Conservation (phyloP, 2,329 filamentous ascomycete genomes). For the Byssoonygena ceratinophila region DNA sequence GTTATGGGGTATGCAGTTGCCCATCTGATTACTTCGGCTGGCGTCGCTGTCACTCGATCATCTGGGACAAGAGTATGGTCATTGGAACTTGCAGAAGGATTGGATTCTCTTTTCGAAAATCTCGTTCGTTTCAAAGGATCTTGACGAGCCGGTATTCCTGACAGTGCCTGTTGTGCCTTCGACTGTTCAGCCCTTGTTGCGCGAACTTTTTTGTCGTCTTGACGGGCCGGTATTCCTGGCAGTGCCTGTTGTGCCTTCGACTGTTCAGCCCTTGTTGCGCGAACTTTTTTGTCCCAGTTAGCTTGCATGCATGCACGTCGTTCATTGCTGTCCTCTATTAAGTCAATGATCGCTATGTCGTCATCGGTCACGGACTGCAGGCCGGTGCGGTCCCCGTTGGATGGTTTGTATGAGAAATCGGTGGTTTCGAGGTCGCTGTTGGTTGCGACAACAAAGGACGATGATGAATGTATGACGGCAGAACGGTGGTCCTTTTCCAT, state of each 20-base stretch:
- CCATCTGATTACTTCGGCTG: slow-evolving; percentile 38
- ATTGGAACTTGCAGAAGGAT: not conserved
- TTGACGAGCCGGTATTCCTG: not conserved
- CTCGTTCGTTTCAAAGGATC: slow-evolving; percentile 18
- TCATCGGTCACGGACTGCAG: slow-evolving; percentile 17
- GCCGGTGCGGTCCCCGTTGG: slow-evolving; percentile 18
- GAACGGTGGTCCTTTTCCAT: slow-evolving; percentile 48
- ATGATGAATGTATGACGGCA: slow-evolving; percentile 37
- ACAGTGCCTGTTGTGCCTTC: no score
- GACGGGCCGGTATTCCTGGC: no score
- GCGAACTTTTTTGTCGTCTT: slow-evolving; percentile 20
- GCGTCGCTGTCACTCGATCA: slow-evolving; percentile 21
- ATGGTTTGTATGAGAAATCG: slow-evolving; percentile 16
- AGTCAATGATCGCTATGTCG: slow-evolving; percentile 19
- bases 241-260: no score
- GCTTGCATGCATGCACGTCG: slow-evolving; percentile 29
- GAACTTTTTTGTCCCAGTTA: slow-evolving; percentile 30
- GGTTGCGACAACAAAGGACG: slow-evolving; percentile 46
- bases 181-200: slow-evolving; percentile 6
- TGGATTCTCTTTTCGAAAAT: slow-evolving; percentile 10
- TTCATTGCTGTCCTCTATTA: slow-evolving; percentile 29
- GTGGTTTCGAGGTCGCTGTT: slow-evolving; percentile 42
- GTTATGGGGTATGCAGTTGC: slow-evolving; percentile 43
- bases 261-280: slow-evolving; percentile 7
- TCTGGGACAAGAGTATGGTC: not conserved